Evolutionary conservation across 495 filamentous ascomycete species (phyloP), one percentile per base, ranked within the genome.

Genomic region (Aspergillus heteromorphus): DNA sequence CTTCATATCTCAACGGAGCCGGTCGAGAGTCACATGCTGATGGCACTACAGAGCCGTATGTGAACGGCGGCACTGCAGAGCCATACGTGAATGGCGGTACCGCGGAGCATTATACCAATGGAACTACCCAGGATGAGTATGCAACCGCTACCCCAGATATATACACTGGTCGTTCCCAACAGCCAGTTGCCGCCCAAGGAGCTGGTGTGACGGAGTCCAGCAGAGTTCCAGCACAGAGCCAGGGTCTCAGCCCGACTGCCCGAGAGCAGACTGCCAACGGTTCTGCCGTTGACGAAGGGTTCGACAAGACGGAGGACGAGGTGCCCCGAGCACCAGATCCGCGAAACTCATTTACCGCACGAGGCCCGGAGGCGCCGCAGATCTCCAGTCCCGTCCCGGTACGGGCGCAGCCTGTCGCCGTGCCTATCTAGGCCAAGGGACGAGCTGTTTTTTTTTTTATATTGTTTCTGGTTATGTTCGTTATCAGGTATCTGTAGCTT

Each of bases 381-480:
- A 20, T 47, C 8, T 27, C 21, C 23, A 47, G 43, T 20, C 43
- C 43, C 1, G 16, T 17, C 4, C 43, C 43, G 13, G 11, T 40
- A 19, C 55, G 53, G 13, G 40, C 41, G 2, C 57, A 55, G 40
- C 51, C 51, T 23, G 11, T 55, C 16, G 57, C 52, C 20, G 48
- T 59, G 23, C 57, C 57, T 8, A 55, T 59, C 29, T 59, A 27
- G 50, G 11, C 20, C 9, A 1, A 14, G 23, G 27, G 23, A 23
- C 6, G 40, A 20, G 40, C 10, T 47, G 16, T 10, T 50, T 30
- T 36, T 40, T 13, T 42, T 21, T 21, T 14, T 13, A 19, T 27
- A 16, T 36, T 21, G 6, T 53, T 53, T 36, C 42, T 9, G 17
- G 17, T 21, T n/a, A 14, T 11, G 48, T 40, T 27, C 23, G 23